Evolutionary conservation across 257 asterid genomes (phyloP).

Genomic region (Solanum sparsipilum): DNA sequence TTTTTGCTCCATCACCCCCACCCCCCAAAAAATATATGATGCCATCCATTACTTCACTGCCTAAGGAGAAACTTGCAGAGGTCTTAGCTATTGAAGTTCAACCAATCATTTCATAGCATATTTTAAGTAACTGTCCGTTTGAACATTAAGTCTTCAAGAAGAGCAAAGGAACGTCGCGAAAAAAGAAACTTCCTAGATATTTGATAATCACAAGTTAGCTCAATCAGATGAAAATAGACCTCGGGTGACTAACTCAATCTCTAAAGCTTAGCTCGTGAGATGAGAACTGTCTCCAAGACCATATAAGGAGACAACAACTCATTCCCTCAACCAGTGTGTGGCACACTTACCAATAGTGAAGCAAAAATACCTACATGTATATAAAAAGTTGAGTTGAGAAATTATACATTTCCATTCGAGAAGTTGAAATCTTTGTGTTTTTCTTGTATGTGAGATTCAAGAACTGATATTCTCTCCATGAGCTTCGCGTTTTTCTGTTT

Average conservation of each 20-base stretch:
- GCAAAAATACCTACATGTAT: neutral
- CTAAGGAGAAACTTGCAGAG: neutral
- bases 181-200: neutral
- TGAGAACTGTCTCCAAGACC: neutral
- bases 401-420: neutral
- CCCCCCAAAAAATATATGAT: too few relatives aligned
- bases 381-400: neutral
- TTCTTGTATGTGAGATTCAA: constrained; percentile 5
- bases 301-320: neutral
- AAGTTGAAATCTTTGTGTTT: neutral
- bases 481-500: constrained; percentile 13
- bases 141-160: neutral
- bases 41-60: neutral
- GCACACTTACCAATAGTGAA: neutral
- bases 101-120: neutral
- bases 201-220: neutral
- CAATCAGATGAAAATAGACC: neutral
- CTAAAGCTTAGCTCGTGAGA: neutral
- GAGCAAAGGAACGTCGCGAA: neutral
- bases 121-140: neutral
- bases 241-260: neutral
- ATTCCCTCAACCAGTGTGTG: neutral
- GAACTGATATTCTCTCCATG: constrained; percentile 5
- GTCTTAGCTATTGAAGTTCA: neutral
- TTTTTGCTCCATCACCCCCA: neutral